Evolutionary conservation across 2,329 filamentous ascomycete species (phyloP).

Genomic region (Colletotrichum phormii): DNA sequence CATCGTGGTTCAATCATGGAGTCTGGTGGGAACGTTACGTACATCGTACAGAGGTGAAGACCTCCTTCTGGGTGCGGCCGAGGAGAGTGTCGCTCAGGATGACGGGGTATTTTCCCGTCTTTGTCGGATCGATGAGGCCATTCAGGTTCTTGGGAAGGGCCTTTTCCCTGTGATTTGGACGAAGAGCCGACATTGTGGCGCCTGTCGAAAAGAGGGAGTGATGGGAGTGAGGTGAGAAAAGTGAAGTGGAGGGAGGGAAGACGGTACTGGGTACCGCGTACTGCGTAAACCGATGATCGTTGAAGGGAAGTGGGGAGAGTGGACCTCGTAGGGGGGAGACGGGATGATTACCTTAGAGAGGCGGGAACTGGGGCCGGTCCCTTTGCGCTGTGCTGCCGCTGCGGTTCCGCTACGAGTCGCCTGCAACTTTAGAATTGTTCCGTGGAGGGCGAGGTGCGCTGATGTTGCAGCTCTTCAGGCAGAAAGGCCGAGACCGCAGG

Average conservation of each 20-base stretch:
- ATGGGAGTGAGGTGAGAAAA: background rate
- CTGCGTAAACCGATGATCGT: constrained; percentile 22
- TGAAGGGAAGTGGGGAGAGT: constrained; percentile 27
- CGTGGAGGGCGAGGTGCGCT: constrained; percentile 2
- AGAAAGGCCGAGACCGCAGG: constrained; percentile 33
- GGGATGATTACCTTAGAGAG: background rate
- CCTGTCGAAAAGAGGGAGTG: constrained; percentile 3
- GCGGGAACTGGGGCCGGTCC: background rate
- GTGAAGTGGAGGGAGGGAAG: background rate
- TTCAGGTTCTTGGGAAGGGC: constrained; percentile 35
- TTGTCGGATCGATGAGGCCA: constrained; percentile 68
- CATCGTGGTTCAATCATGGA: background rate
- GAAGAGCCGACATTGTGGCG: constrained; percentile 37
- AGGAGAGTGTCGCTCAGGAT: constrained; percentile 72
- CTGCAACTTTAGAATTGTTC: constrained; percentile 22
- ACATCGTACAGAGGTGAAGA: constrained; percentile 73
- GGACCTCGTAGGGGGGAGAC: background rate
- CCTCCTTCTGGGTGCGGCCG: constrained; percentile 65
- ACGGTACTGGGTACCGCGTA: too few relatives aligned
- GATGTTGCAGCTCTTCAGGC: constrained; percentile 1
- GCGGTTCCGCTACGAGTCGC: constrained; percentile 17
- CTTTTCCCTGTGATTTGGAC: constrained; percentile 38
- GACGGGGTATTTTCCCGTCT: constrained; percentile 71
- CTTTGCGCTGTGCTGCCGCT: background rate
- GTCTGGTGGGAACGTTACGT: constrained; percentile 42